phyloP scores from a whole-genome alignment of 169 alveolate genomes.

The Babesia caballi region DNA sequence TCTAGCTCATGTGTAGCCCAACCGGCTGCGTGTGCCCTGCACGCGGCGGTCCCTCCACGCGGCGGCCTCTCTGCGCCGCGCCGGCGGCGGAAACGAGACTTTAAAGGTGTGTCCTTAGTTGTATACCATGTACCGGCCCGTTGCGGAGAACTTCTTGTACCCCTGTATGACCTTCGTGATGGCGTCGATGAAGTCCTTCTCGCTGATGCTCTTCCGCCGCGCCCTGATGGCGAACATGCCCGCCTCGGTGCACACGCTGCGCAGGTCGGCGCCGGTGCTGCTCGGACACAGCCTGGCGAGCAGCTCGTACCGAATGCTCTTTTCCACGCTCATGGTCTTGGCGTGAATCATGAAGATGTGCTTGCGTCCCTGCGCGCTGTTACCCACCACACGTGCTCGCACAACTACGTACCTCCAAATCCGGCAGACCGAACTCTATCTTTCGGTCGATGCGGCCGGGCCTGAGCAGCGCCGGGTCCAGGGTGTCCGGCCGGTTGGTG shows the following conservation, averaged over 20 bases:
- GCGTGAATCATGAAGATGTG: slow-evolving; percentile 98
- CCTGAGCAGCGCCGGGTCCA: slow-evolving; percentile 96
- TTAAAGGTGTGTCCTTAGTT: slow-evolving; percentile 65
- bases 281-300: slow-evolving; percentile 97
- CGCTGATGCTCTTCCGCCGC: slow-evolving; percentile 95
- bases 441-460: slow-evolving; percentile 99
- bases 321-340: slow-evolving; percentile 93
- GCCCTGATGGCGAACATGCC: slow-evolving; percentile 99
- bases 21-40: no score
- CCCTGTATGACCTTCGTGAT: slow-evolving; percentile 97
- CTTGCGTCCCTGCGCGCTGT: slow-evolving; percentile 82
- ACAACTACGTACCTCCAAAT: slow-evolving; percentile 83
- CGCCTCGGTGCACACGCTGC: slow-evolving; percentile 99
- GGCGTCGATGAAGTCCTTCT: slow-evolving; percentile 94
- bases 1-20: slow-evolving; percentile 21
- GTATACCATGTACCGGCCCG: slow-evolving; percentile 97
- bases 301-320: slow-evolving; percentile 94
- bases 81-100: neutral
- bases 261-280: slow-evolving; percentile 97
- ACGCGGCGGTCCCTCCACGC: no score
- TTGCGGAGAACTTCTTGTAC: slow-evolving; percentile 96
- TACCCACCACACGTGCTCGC: slow-evolving; percentile 47
- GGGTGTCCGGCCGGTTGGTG: slow-evolving; percentile 97
- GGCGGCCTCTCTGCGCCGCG: neutral
- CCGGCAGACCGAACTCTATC: slow-evolving; percentile 97